These are phyloP conservation scores for Candida anglica DNA, from an alignment of 805 yeast species.

Conservation along the genomic window DNA sequence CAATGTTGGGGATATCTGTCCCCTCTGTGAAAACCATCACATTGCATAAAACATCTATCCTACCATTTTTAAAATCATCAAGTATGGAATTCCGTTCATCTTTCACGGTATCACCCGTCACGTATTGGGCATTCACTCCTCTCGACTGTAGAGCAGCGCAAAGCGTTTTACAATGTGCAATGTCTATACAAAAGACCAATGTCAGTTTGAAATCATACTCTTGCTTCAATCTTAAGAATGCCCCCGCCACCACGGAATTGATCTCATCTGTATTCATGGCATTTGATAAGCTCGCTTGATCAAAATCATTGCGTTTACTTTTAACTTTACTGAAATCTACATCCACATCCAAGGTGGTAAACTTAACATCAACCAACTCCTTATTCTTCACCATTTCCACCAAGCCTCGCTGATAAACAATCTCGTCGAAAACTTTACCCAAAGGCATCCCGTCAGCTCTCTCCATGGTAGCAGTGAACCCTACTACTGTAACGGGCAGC, in stretches of 20 bases:
- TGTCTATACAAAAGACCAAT: conserved; percentile 73
- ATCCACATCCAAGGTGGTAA: conserved; percentile 53
- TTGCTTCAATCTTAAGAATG: conserved; percentile 36
- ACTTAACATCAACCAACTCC: conserved; percentile 66
- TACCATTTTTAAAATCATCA: conserved; percentile 56
- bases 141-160: conserved; percentile 47
- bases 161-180: conserved; percentile 58
- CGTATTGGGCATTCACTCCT: conserved; percentile 68
- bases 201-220: conserved; percentile 51
- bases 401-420: conserved; percentile 66
- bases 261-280: conserved; percentile 52
- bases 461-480: conserved; percentile 85
- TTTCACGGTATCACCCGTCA: conserved; percentile 61
- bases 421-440: conserved; percentile 59
- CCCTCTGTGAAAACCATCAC: conserved; percentile 94
- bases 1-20: conserved; percentile 88
- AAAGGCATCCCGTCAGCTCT: conserved; percentile 69
- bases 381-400: conserved; percentile 62
- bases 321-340: conserved; percentile 37
- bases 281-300: conserved; percentile 43
- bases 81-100: conserved; percentile 50
- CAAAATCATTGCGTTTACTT: conserved; percentile 49
- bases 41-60: conserved; percentile 71
- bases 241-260: conserved; percentile 55
- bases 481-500: conserved; percentile 56